Conservation (phyloP, 1,284 basidiomycete species). For the Phlebopus sp. region DNA sequence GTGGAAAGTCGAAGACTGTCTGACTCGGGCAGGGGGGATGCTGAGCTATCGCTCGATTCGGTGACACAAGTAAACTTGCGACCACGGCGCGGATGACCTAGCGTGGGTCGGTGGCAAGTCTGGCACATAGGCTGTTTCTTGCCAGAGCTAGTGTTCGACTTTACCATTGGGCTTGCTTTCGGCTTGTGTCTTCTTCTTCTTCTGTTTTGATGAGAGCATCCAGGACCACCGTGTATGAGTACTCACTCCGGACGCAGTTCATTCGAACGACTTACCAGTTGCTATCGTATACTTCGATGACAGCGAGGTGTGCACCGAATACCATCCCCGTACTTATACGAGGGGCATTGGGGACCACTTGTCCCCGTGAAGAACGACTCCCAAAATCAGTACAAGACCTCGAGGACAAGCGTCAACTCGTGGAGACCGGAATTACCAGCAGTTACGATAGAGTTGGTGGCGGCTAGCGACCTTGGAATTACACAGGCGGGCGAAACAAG, state of each 20-base stretch:
- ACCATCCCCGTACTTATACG: conserved; percentile 24
- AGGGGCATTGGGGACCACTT: conserved; percentile 2
- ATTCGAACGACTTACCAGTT: conserved; percentile 21
- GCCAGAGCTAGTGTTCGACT: neutral
- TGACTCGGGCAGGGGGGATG: no score
- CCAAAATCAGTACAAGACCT: conserved; percentile 24
- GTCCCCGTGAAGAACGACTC: conserved; percentile 15
- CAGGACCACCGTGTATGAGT: conserved; percentile 2
- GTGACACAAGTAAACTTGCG: no score
- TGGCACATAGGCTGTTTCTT: neutral
- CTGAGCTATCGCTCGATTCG: no score
- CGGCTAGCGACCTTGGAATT: neutral
- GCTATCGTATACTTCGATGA: conserved; percentile 22
- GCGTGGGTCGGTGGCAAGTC: no score
- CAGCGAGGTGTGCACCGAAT: conserved; percentile 16
- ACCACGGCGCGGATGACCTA: no score
- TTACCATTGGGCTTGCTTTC: no score
- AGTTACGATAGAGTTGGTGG: neutral
- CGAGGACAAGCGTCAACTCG: conserved; percentile 10
- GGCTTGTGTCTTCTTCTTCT: neutral
- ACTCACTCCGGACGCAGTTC: conserved; percentile 1
- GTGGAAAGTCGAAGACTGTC: conserved; percentile 14
- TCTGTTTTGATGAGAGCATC: conserved; percentile 2
- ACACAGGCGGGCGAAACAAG: conserved; percentile 19
- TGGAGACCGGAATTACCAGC: conserved; percentile 16